These are phyloP conservation scores for Floccularia luteovirens DNA, from an alignment of 768 basidiomycete genomes.

Conservation along the genomic window DNA sequence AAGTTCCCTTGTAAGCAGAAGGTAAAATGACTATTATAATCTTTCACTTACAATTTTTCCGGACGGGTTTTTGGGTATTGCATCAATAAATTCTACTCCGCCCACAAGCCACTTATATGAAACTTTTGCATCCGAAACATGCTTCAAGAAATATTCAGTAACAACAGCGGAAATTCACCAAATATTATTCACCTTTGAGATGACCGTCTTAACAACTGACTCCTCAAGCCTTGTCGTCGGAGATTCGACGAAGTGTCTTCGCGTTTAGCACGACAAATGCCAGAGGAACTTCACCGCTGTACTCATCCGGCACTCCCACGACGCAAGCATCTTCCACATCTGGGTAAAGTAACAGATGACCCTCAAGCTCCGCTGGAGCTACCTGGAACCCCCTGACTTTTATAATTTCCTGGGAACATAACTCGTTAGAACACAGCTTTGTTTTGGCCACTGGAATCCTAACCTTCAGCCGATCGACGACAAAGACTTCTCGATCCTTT, in stretches of 20 bases:
- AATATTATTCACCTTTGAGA: conserved; percentile 45
- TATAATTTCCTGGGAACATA: conserved; percentile 49
- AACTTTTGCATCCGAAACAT: conserved; percentile 50
- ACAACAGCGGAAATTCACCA: neutral
- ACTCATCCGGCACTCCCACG: conserved; percentile 64
- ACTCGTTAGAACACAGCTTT: neutral
- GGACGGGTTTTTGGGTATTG: conserved; percentile 63
- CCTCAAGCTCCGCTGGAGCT: conserved; percentile 62
- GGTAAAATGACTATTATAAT: no score
- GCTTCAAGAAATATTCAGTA: conserved; percentile 20
- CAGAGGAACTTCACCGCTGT: conserved; percentile 67
- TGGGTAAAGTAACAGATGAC: conserved; percentile 51
- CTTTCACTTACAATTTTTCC: conserved; percentile 60
- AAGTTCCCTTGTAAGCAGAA: no score
- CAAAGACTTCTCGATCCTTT: conserved; percentile 51
- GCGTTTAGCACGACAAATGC: conserved; percentile 57
- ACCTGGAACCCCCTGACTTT: conserved; percentile 59
- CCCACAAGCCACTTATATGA: conserved; percentile 55
- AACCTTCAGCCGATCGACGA: conserved; percentile 72
- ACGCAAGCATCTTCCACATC: conserved; percentile 59
- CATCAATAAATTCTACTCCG: conserved; percentile 55
- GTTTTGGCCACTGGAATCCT: neutral
- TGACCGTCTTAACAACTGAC: conserved; percentile 31
- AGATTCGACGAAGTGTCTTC: conserved; percentile 26
- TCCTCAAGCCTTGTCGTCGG: conserved; percentile 21